Percentiles rank a stretch among this genome's conserved stretches.
These are phyloP conservation scores for Coemansia asiatica DNA, from an alignment of 192 early-diverging fungal species.

Conservation along the genomic window DNA sequence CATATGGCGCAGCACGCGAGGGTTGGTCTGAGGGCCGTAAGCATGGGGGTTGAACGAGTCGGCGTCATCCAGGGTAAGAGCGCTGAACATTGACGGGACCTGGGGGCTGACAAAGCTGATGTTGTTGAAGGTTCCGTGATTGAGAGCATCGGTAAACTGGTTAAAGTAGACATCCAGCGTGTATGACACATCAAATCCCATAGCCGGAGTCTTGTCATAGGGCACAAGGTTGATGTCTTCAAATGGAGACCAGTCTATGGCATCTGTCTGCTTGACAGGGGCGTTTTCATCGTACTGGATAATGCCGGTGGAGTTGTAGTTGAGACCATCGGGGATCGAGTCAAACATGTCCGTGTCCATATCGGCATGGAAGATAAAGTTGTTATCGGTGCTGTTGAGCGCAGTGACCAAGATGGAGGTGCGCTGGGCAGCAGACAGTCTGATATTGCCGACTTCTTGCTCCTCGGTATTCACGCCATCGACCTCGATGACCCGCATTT, in stretches of 20 bases:
- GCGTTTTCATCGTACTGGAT: slow-evolving; percentile 55
- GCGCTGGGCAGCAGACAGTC: slow-evolving; percentile 74
- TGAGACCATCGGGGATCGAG: slow-evolving; percentile 57
- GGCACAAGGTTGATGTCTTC: slow-evolving; percentile 61
- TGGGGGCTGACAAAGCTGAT: slow-evolving; percentile 64
- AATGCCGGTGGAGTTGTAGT: slow-evolving; percentile 61
- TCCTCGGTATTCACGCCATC: slow-evolving; percentile 71
- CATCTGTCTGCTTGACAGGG: slow-evolving; percentile 13
- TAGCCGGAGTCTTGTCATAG: slow-evolving; percentile 39
- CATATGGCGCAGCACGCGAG: slow-evolving; percentile 64
- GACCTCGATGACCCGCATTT: slow-evolving; percentile 76
- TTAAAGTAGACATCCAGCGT: slow-evolving; percentile 63
- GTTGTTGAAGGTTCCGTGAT: slow-evolving; percentile 82
- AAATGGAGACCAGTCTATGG: slow-evolving; percentile 54
- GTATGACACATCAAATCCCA: slow-evolving; percentile 54
- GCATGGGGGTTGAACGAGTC: slow-evolving; percentile 52
- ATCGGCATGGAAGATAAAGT: slow-evolving; percentile 74
- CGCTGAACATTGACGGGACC: slow-evolving; percentile 67
- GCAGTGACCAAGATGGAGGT: slow-evolving; percentile 79
- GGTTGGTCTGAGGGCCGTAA: slow-evolving; percentile 67
- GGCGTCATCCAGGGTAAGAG: slow-evolving; percentile 58
- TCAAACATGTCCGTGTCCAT: slow-evolving; percentile 81
- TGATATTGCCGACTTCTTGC: slow-evolving; percentile 57
- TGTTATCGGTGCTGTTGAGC: slow-evolving; percentile 57
- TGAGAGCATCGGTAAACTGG: slow-evolving; percentile 68